Conservation (phyloP, 768 basidiomycete species). For the Boletales sp. region DNA sequence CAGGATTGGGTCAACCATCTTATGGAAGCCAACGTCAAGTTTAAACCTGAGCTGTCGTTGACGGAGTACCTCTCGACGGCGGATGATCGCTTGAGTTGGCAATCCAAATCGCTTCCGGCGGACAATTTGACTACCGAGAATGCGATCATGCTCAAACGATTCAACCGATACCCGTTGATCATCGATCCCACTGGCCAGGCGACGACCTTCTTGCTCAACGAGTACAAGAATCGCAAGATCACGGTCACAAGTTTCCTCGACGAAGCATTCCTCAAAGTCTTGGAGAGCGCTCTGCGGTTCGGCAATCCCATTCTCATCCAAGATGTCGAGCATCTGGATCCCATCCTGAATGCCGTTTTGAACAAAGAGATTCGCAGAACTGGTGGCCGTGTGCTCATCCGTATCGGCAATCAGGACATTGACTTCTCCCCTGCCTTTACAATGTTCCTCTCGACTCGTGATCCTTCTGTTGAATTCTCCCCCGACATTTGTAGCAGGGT, state of each 20-base stretch:
- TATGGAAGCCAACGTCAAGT: constrained; percentile 83
- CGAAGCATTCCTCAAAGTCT: constrained; percentile 96
- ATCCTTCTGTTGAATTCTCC: constrained; percentile 96
- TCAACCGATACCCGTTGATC: constrained; percentile 95
- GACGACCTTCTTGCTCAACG: constrained; percentile 88
- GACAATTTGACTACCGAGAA: constrained; percentile 97
- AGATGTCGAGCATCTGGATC: constrained; percentile 96
- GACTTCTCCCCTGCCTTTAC: constrained; percentile 99
- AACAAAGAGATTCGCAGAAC: constrained; percentile 96
- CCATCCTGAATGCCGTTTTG: constrained; percentile 93
- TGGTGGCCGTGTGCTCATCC: constrained; percentile 95
- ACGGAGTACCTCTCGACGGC: constrained; percentile 96
- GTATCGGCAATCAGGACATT: constrained; percentile 95
- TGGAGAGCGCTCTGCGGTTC: constrained; percentile 98
- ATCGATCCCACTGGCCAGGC: constrained; percentile 99
- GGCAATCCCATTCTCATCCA: constrained; percentile 97
- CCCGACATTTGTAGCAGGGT: constrained; percentile 98
- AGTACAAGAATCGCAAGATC: constrained; percentile 95
- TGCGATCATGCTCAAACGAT: constrained; percentile 99
- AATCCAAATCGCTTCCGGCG: constrained; percentile 91
- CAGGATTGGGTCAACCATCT: constrained; percentile 92
- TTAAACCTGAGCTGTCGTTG: constrained; percentile 88
- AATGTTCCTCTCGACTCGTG: constrained; percentile 97
- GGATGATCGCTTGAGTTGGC: constrained; percentile 94
- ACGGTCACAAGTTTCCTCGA: constrained; percentile 98